phyloP scores from a whole-genome alignment of 352 stramenopile species.

The Pythium volutum region DNA sequence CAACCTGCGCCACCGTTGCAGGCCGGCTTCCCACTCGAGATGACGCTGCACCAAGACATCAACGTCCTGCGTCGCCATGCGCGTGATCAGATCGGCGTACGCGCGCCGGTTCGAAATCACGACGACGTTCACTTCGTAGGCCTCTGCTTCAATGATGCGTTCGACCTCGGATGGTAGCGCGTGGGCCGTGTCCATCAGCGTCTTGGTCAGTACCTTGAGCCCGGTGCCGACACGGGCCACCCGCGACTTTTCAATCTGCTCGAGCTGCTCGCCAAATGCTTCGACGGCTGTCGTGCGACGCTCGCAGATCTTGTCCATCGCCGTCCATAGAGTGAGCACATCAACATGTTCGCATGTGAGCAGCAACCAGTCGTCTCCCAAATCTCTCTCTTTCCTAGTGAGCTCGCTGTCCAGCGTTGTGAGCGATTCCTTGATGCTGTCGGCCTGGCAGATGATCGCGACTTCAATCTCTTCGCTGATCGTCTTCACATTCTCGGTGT shows the following conservation, averaged over 20 bases:
- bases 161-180: constrained; percentile 64
- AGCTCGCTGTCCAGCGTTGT: constrained; percentile 35
- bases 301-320: constrained; percentile 41
- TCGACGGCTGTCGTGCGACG: constrained; percentile 40
- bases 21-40: constrained; percentile 62
- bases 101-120: constrained; percentile 76
- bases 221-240: constrained; percentile 37
- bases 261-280: constrained; percentile 40
- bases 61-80: constrained; percentile 63
- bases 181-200: constrained; percentile 64
- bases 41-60: constrained; percentile 53
- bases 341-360: constrained; percentile 34
- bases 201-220: constrained; percentile 44
- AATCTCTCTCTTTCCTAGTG: constrained; percentile 7
- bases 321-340: constrained; percentile 39
- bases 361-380: constrained; percentile 38
- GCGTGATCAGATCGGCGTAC: constrained; percentile 70
- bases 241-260: constrained; percentile 52
- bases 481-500: constrained; percentile 44
- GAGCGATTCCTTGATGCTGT: constrained; percentile 60
- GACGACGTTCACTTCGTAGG: constrained; percentile 76
- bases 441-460: constrained; percentile 46
- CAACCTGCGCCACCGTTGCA: constrained; percentile 64
- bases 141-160: constrained; percentile 69
- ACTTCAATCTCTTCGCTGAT: constrained; percentile 66